phyloP scores from a whole-genome alignment of 306 rosid species.

The Quercus mongolica region DNA sequence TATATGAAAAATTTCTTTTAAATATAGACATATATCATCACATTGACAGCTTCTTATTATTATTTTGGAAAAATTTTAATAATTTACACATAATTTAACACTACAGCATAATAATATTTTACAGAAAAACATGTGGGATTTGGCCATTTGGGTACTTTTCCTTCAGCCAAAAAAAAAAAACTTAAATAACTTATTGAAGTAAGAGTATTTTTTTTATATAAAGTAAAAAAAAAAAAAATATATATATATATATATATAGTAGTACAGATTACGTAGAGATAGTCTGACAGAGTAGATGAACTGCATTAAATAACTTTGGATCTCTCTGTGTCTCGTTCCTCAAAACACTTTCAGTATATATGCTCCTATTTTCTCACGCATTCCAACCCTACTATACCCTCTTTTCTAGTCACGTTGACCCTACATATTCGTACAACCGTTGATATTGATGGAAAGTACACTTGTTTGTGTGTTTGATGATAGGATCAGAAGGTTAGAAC shows the following conservation, averaged over 20 bases:
- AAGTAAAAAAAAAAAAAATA: not conserved
- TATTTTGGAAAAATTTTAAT: no score
- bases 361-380: conserved; percentile 31
- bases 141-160: no score
- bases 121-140: no score
- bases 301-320: conserved; percentile 39
- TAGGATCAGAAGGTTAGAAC: not conserved
- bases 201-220: no score
- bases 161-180: not conserved
- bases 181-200: not conserved
- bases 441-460: not conserved
- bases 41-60: no score
- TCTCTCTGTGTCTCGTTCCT: conserved; percentile 26
- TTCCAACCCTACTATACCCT: conserved; percentile 18
- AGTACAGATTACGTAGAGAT: no score
- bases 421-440: conserved; percentile 1
- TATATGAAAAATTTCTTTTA: not conserved
- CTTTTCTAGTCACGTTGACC: conserved; percentile 31
- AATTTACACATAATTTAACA: no score
- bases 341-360: conserved; percentile 9
- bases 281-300: conserved; percentile 18
- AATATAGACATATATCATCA: no score
- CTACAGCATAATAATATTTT: no score
- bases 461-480: not conserved
- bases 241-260: not conserved